Base-by-base conservation (phyloP, 176 grass and related monocot genomes). In the Raddia distichophylla region DNA sequence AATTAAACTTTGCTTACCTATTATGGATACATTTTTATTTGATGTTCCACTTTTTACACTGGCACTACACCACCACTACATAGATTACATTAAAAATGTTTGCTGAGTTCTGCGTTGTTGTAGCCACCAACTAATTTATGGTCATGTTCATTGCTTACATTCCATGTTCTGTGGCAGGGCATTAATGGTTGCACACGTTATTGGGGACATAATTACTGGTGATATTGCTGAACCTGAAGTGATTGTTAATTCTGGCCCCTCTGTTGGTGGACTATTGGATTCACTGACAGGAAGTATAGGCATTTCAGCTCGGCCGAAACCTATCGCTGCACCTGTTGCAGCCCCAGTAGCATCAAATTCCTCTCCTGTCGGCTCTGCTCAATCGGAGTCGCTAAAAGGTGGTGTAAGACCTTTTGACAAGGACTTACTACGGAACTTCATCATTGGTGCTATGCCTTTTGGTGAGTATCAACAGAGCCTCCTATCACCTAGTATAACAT, bases 271-370 rank as follows among this genome's bases (percentile, higher is more conserved):
- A 61, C 87, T 98, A 10, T 89, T 98, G 84, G 95, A 95, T 77
- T 91, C 95, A 68, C 86, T 98, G 71, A 98, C 95, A 67, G 95
- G 95, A 67, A 98, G 95, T 63, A 93, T 95, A 81, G 95, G 95
- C 69, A 98, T 98, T 66, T 85, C 92, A 53, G 86, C 90, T 10
- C 75, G 88, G 64, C 59, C 90, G 7, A 98, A 94, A 87, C 88
- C 88, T 81, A 64, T 79, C 78, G 82, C 84, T 34, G 83, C 90
- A 81, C 86, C 94, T 77, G 83, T 93, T 88, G 89, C 90, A 81
- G 86, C 84, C 61, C 87, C 81, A 66, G 76, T 60, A 40, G 66
- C 88, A 64, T 91, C 84, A 76, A 61, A 67, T 85, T 80, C 95
- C 9, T 94, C 86, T 37, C 82, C 87, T 80, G 71, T 86, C 22